phyloP scores from a whole-genome alignment of 306 rosid genomes.

The Prunus salicina region DNA sequence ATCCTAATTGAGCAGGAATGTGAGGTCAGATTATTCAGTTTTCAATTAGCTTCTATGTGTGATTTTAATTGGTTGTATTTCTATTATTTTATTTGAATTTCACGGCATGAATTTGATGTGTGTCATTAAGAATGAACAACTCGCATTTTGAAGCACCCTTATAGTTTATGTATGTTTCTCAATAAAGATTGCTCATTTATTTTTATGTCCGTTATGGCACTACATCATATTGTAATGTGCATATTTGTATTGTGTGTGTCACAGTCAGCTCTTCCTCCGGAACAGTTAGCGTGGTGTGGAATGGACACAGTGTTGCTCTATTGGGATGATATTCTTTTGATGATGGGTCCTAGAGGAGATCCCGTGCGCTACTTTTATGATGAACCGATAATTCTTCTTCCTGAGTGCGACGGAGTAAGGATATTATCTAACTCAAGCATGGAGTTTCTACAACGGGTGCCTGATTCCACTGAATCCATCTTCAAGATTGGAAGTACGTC shows the following conservation, averaged over 20 bases:
- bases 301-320: constrained; percentile 93
- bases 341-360: constrained; percentile 97
- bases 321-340: constrained; percentile 94
- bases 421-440: constrained; percentile 78
- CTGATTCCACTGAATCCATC: constrained; percentile 90
- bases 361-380: constrained; percentile 85
- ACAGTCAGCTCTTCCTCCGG: constrained; percentile 94
- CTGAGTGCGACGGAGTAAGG: constrained; percentile 97
- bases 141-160: not conserved
- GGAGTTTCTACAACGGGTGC: constrained; percentile 94
- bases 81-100: not conserved
- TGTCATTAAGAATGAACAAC: not conserved
- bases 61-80: not conserved
- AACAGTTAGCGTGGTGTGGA: constrained; percentile 95
- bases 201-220: not conserved
- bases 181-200: not conserved
- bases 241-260: constrained; percentile 22
- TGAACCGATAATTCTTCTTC: constrained; percentile 81
- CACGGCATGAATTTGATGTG: not conserved
- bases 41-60: not conserved
- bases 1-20: constrained; percentile 85
- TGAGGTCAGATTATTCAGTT: constrained; percentile 50
- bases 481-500: constrained; percentile 95
- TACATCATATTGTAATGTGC: not conserved
- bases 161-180: not conserved